Percentiles rank a stretch among this genome's conserved stretches.
These are phyloP conservation scores for Penicillium nucicola DNA, from an alignment of 495 filamentous ascomycete genomes.

Conservation along the genomic window DNA sequence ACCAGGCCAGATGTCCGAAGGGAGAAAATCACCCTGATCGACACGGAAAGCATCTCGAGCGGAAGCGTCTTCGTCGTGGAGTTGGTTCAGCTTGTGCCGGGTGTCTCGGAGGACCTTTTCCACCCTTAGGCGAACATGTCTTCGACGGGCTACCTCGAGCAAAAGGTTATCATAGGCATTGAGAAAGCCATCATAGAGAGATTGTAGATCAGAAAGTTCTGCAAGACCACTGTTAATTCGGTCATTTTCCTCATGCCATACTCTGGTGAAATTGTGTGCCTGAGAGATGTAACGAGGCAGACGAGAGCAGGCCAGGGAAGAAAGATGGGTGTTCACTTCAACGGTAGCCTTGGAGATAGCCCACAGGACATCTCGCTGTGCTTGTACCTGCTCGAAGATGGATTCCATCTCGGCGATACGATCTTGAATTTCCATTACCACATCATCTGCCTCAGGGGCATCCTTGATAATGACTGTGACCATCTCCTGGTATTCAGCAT, in stretches of 20 bases:
- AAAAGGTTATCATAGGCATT: constrained; percentile 80
- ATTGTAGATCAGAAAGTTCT: constrained; percentile 68
- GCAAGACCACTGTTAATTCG: constrained; percentile 62
- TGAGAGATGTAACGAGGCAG: constrained; percentile 67
- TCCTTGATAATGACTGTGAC: constrained; percentile 79
- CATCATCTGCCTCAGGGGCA: constrained; percentile 83
- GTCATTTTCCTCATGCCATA: constrained; percentile 73
- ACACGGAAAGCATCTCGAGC: constrained; percentile 75
- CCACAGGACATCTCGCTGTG: constrained; percentile 48
- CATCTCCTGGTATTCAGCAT: constrained; percentile 78
- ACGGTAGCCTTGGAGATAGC: constrained; percentile 51
- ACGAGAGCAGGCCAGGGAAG: constrained; percentile 57
- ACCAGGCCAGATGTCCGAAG: constrained; percentile 86
- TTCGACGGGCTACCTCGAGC: constrained; percentile 75
- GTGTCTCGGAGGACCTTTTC: constrained; percentile 72
- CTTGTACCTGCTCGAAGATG: constrained; percentile 50
- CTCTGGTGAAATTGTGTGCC: constrained; percentile 64
- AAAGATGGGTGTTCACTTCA: constrained; percentile 62
- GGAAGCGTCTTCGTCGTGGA: constrained; percentile 69
- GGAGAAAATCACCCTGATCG: constrained; percentile 82
- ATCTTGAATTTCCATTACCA: constrained; percentile 78
- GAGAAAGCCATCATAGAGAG: constrained; percentile 81
- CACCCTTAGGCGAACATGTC: constrained; percentile 66
- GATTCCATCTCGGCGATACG: constrained; percentile 73
- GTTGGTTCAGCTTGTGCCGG: constrained; percentile 66